These are phyloP conservation scores for Lagenidium sp. DNA, from an alignment of 352 stramenopile species.

Conservation along the genomic window DNA sequence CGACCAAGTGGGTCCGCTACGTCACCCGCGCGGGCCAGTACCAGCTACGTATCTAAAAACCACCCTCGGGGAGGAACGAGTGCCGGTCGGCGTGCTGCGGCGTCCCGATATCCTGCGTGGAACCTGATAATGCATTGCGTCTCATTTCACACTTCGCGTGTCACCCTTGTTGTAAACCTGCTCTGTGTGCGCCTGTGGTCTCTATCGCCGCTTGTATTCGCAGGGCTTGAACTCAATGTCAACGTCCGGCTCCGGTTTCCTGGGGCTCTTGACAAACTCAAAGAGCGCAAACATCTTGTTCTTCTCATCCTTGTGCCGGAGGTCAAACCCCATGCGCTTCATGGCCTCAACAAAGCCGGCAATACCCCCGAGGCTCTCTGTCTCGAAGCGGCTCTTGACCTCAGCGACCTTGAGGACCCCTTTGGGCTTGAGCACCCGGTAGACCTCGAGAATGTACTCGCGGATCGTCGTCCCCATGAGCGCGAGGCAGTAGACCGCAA, in stretches of 20 bases:
- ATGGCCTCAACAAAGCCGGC: conserved; percentile 50
- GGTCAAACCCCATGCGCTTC: conserved; percentile 60
- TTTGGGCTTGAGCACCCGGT: conserved; percentile 90
- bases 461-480: conserved; percentile 98
- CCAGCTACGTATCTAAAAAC: conserved; percentile 94
- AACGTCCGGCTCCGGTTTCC: conserved; percentile 34
- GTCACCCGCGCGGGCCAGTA: conserved; percentile 97
- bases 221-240: conserved; percentile 74
- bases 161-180: too few relatives aligned
- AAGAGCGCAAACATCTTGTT: conserved; percentile 88
- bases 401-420: conserved; percentile 88
- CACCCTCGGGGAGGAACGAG: too few relatives aligned
- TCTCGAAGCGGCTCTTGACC: conserved; percentile 82
- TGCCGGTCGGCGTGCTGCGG: too few relatives aligned
- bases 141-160: too few relatives aligned
- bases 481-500: conserved; percentile 96
- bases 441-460: conserved; percentile 95
- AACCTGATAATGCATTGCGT: too few relatives aligned
- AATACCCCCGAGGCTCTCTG: conserved; percentile 48
- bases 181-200: not conserved
- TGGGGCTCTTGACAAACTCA: conserved; percentile 61
- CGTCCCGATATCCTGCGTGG: too few relatives aligned
- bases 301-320: conserved; percentile 55
- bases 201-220: conserved; percentile 79
- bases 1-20: conserved; percentile 98